These are phyloP conservation scores for Phytophthora brassicae DNA, from an alignment of 352 stramenopile genomes.

Conservation along the genomic window DNA sequence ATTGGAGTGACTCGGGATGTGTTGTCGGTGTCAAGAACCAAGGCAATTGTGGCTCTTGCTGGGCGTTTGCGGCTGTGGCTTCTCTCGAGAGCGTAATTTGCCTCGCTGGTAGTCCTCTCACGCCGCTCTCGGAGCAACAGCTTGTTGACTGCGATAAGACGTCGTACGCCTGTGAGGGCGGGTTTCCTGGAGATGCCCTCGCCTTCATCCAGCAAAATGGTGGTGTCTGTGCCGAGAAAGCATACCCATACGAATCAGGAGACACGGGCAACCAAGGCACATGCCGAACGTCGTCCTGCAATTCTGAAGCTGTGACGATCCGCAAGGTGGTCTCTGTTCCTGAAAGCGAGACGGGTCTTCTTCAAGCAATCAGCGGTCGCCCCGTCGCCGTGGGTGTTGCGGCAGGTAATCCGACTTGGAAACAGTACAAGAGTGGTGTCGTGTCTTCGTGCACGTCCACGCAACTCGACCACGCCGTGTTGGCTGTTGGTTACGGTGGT, in stretches of 20 bases:
- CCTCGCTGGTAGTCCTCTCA: constrained; percentile 55
- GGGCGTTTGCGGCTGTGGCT: constrained; percentile 92
- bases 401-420: constrained; percentile 90
- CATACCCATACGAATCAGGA: constrained; percentile 75
- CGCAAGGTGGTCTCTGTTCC: constrained; percentile 47
- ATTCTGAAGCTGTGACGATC: constrained; percentile 18
- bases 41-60: constrained; percentile 94
- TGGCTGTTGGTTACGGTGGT: constrained; percentile 93
- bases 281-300: constrained; percentile 30
- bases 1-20: constrained; percentile 33
- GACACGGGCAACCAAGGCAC: constrained; percentile 17
- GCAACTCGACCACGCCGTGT: constrained; percentile 95
- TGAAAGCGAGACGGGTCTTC: constrained; percentile 74
- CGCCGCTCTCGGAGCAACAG: constrained; percentile 88
- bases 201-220: constrained; percentile 85
- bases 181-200: constrained; percentile 84
- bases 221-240: constrained; percentile 63
- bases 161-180: constrained; percentile 88
- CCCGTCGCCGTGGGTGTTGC: constrained; percentile 94
- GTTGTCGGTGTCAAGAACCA: constrained; percentile 90
- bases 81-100: constrained; percentile 89
- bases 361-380: constrained; percentile 84
- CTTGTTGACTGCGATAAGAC: constrained; percentile 86
- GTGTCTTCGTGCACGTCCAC: constrained; percentile 63
- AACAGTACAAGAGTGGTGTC: constrained; percentile 95